Base-by-base conservation (phyloP, 2,329 filamentous ascomycete genomes). In the Stagonosporopsis cucurbitacearum region DNA sequence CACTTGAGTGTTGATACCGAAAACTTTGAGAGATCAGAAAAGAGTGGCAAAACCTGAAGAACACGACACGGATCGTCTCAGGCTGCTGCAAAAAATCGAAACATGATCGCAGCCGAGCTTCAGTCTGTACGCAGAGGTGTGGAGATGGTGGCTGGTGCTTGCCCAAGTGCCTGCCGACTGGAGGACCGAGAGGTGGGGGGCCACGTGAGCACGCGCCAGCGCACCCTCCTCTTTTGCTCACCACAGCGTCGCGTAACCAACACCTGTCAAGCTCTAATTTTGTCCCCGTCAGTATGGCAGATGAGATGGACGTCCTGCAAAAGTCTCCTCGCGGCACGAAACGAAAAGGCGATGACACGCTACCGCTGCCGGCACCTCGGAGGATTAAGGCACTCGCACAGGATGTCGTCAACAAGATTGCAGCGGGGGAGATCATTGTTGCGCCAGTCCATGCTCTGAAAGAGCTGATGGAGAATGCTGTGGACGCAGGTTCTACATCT, bases 361-460 rank as follows among this genome's bases (percentile, higher is more conserved):
- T 73, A 40, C 63, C 69, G 32, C 68, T 72, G 54, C 65, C 71
- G n/a, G 68, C 75, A 23, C 77, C 75, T 35, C 74, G 78, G 47
- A 71, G 80, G 26, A 85, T 85, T 65, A 77, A 96, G 88, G 90
- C 94, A 13, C 84, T 99, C 23, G 91, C 96, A 69, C 88, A 90
- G 60, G 89, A 95, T 78, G 95, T 99, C 20, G 90, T 99, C 63
- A 99, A 98, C 81, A 99, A 98, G 76, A 99, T 99, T 65, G 95
- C 95, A 0, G 95, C 95, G 0, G 95, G 95, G 19, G 95, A 99
- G 76, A 99, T 99, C 68, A 99, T 99, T 58, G 92, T 99, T 44
- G 94, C 95, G 2, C 96, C 95, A 0, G 92, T 97, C 25, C 92
- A 99, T 75, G 95, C 96, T 3, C 78, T 99, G 54, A 99, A 99